phyloP scores from a whole-genome alignment of 2,329 filamentous ascomycete genomes.

The Exserohilum rostratum region DNA sequence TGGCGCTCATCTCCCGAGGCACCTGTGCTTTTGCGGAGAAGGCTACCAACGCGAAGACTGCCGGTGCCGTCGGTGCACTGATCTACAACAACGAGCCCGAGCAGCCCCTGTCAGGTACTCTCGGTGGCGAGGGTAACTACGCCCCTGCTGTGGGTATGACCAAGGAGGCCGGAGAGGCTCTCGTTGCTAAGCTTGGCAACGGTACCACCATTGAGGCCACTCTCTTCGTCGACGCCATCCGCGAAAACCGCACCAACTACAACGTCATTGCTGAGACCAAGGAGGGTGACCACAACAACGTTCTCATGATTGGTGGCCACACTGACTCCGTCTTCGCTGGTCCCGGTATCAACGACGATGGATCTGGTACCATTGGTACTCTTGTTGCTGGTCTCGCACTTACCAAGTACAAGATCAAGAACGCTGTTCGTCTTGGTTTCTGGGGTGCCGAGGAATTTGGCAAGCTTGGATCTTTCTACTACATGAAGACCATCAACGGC shows the following conservation, averaged over 20 bases:
- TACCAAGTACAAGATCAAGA: constrained; percentile 48
- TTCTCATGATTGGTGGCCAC: constrained; percentile 50
- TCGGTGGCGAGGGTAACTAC: constrained; percentile 62
- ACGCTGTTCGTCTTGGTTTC: constrained; percentile 51
- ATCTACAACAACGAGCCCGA: constrained; percentile 71
- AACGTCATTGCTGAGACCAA: constrained; percentile 49
- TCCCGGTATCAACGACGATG: constrained; percentile 52
- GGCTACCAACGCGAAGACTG: constrained; percentile 67
- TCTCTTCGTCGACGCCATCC: constrained; percentile 51
- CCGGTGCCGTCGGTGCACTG: constrained; percentile 71
- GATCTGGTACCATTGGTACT: constrained; percentile 49
- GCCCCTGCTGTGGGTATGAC: constrained; percentile 72
- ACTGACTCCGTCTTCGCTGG: constrained; percentile 51
- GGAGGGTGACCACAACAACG: constrained; percentile 50
- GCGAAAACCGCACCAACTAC: constrained; percentile 56
- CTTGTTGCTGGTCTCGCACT: constrained; percentile 49
- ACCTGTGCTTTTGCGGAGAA: constrained; percentile 72
- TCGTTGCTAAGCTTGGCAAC: constrained; percentile 61
- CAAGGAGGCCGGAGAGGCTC: constrained; percentile 62
- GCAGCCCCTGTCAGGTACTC: constrained; percentile 68
- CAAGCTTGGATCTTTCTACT: constrained; percentile 48
- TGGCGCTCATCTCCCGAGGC: constrained; percentile 72
- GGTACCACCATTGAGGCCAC: constrained; percentile 41
- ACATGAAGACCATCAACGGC: constrained; percentile 46
- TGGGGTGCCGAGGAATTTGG: constrained; percentile 52